Evolutionary conservation across 2,329 filamentous ascomycete species (phyloP).

Genomic region (Penicillium sp.): DNA sequence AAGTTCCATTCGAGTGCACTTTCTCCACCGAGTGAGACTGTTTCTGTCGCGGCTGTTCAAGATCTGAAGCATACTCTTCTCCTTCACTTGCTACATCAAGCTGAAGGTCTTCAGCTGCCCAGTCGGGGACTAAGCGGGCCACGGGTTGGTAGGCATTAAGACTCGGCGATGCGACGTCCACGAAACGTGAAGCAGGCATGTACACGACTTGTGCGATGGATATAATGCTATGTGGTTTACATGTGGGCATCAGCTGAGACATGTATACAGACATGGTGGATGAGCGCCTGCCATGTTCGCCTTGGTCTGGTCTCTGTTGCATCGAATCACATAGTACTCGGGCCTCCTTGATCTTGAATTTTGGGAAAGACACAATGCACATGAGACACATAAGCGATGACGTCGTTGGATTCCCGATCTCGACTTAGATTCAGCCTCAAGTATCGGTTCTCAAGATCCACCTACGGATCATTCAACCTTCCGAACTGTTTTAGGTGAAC

Average conservation of each 20-base stretch:
- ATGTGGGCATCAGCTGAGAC: neutral
- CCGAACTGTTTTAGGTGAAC: neutral
- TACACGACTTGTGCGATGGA: neutral
- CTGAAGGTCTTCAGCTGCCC: neutral
- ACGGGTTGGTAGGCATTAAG: neutral
- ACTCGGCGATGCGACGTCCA: neutral
- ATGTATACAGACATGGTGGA: neutral
- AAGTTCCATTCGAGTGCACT: constrained; percentile 51
- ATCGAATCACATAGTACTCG: neutral
- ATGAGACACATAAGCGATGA: neutral
- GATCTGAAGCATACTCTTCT: constrained; percentile 4
- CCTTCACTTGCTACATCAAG: neutral
- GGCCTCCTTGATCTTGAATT: neutral
- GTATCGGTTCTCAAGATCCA: neutral
- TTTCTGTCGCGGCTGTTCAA: constrained; percentile 5
- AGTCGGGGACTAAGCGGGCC: neutral
- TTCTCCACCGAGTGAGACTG: neutral
- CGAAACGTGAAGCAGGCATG: neutral
- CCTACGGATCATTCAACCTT: neutral
- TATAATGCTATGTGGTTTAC: neutral
- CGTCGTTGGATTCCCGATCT: neutral
- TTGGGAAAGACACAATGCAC: neutral
- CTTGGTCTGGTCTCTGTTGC: neutral
- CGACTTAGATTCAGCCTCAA: neutral
- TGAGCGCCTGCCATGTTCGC: neutral